Evolutionary conservation across 2,329 filamentous ascomycete species (phyloP).

Genomic region (Trichoderma cornu-damae): DNA sequence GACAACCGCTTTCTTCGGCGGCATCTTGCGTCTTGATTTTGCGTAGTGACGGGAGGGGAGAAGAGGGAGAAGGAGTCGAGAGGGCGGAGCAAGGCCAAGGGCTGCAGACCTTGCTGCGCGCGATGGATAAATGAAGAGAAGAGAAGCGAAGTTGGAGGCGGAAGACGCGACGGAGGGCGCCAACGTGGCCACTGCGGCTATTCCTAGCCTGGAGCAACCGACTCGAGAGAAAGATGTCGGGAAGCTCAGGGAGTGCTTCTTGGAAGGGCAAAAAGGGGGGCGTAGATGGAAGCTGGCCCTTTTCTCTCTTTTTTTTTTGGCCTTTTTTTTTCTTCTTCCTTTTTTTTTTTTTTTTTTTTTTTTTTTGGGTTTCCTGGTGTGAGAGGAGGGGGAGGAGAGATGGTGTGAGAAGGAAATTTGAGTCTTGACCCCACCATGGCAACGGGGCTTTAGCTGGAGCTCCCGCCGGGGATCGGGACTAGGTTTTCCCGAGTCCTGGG

Average conservation of each 20-base stretch:
- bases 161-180: slow-evolving; percentile 36
- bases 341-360: slow-evolving; percentile 2
- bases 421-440: slow-evolving; percentile 16
- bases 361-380: slow-evolving; percentile 7
- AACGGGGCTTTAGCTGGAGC: slow-evolving; percentile 16
- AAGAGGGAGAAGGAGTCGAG: slow-evolving; percentile 47
- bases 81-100: slow-evolving; percentile 45
- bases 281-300: slow-evolving; percentile 24
- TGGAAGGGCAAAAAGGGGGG: slow-evolving; percentile 23
- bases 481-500: slow-evolving; percentile 16
- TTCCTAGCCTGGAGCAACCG: slow-evolving; percentile 37
- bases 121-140: slow-evolving; percentile 43
- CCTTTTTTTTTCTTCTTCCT: slow-evolving; percentile 14
- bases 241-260: slow-evolving; percentile 25
- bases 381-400: slow-evolving; percentile 16
- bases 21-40: slow-evolving; percentile 68
- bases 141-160: slow-evolving; percentile 49
- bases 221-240: not conserved
- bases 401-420: slow-evolving; percentile 17
- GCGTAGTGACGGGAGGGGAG: slow-evolving; percentile 53
- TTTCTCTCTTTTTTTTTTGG: not conserved
- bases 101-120: slow-evolving; percentile 65
- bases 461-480: slow-evolving; percentile 14
- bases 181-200: slow-evolving; percentile 42
- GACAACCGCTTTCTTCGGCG: slow-evolving; percentile 86